phyloP scores from a whole-genome alignment of 1,284 basidiomycete species.

The Tilletiopsis washingtonensis region DNA sequence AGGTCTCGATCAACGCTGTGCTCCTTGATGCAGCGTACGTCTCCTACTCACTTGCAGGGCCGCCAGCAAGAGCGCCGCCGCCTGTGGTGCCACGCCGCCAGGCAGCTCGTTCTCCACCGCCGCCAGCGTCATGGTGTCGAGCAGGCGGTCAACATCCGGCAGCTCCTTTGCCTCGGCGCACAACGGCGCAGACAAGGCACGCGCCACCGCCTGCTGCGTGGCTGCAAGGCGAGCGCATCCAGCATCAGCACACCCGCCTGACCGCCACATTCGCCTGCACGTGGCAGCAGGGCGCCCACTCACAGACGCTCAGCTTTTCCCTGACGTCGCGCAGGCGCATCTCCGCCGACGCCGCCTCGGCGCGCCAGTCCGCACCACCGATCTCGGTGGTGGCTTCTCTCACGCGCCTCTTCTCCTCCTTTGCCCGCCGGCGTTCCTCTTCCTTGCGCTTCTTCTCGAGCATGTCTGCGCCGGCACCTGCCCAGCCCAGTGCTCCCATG shows the following conservation, averaged over 20 bases:
- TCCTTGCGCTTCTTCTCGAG: conserved; percentile 46
- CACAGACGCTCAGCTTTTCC: conserved; percentile 25
- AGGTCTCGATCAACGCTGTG: not conserved
- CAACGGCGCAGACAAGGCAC: conserved; percentile 31
- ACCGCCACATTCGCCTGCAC: not conserved
- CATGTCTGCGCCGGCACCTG: conserved; percentile 44
- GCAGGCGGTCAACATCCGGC: conserved; percentile 47
- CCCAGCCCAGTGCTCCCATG: conserved; percentile 22
- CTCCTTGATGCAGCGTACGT: not conserved
- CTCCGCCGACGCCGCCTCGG: conserved; percentile 21
- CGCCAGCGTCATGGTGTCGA: conserved; percentile 48
- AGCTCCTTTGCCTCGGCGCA: conserved; percentile 48
- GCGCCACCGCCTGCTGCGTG: conserved; percentile 34
- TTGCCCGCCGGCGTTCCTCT: conserved; percentile 40
- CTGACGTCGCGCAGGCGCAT: conserved; percentile 26
- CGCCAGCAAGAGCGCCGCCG: conserved; percentile 43
- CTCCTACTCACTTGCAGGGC: conserved; percentile 40
- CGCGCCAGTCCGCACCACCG: conserved; percentile 39
- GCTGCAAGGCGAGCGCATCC: conserved; percentile 8
- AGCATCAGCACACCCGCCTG: conserved; percentile 9
- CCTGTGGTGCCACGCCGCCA: conserved; percentile 44
- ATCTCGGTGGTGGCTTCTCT: conserved; percentile 37
- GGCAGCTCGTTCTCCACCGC: conserved; percentile 48
- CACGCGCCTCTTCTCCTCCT: conserved; percentile 39
- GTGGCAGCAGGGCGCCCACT: conserved; percentile 6